phyloP scores from a whole-genome alignment of 345 rosid species.

The Abelmoschus esculentus region DNA sequence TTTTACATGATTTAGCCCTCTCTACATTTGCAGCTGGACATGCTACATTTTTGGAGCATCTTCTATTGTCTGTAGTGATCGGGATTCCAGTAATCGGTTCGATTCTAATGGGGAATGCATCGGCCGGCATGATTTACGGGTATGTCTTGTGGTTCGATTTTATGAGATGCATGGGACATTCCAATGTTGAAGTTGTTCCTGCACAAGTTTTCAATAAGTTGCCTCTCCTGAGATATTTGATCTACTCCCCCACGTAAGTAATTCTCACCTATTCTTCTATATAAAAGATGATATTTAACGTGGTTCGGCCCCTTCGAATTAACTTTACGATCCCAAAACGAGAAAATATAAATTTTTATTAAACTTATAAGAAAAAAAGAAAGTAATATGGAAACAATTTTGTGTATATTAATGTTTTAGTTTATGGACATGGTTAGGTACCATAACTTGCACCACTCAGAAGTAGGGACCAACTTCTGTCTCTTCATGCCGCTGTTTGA shows the following conservation, averaged over 20 bases:
- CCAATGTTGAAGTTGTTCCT: conserved; percentile 69
- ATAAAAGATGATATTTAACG: no score
- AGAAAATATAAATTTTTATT: no score
- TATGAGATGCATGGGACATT: conserved; percentile 73
- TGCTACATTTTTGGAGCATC: conserved; percentile 68
- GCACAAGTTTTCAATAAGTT: conserved; percentile 40
- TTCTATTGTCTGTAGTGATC: conserved; percentile 33
- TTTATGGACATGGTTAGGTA: conserved; percentile 35
- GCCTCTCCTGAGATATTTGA: conserved; percentile 58
- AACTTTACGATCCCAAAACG: no score
- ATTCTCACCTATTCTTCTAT: no score
- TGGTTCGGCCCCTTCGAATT: no score
- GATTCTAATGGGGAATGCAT: conserved; percentile 55
- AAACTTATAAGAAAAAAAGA: no score
- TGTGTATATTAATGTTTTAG: no score
- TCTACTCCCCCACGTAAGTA: conserved; percentile 84
- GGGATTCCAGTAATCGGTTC: conserved; percentile 71
- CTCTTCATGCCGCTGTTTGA: conserved; percentile 94
- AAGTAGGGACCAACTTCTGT: conserved; percentile 76
- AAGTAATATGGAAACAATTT: no score
- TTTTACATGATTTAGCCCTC: not conserved
- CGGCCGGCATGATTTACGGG: conserved; percentile 35
- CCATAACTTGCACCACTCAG: conserved; percentile 75
- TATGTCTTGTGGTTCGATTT: conserved; percentile 64
- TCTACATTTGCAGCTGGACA: conserved; percentile 44